phyloP scores from a whole-genome alignment of 192 early-diverging fungal genomes.

The Podila horticola region DNA sequence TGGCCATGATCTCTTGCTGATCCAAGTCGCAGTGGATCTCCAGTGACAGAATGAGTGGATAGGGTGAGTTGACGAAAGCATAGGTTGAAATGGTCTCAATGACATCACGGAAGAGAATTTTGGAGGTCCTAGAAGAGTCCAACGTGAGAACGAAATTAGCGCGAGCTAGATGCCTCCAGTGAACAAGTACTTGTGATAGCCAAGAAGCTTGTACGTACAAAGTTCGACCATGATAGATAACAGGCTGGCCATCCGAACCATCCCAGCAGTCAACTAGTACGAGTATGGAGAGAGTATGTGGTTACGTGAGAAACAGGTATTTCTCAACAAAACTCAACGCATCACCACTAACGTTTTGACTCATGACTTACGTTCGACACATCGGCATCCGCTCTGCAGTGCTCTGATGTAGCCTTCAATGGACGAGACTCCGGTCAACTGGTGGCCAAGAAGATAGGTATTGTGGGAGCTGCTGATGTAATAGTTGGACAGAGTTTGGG shows the following conservation, averaged over 20 bases:
- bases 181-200: background rate
- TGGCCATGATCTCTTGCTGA: slow-evolving; percentile 83
- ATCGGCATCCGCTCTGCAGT: slow-evolving; percentile 86
- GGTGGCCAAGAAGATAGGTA: slow-evolving; percentile 89
- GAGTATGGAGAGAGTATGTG: slow-evolving; percentile 12
- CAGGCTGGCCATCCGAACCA: slow-evolving; percentile 77
- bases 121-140: slow-evolving; percentile 62
- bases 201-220: slow-evolving; percentile 56
- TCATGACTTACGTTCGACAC: slow-evolving; percentile 75
- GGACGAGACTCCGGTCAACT: slow-evolving; percentile 79
- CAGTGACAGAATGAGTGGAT: slow-evolving; percentile 86
- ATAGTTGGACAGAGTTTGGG: slow-evolving; percentile 78
- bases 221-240: slow-evolving; percentile 88
- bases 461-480: slow-evolving; percentile 92
- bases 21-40: slow-evolving; percentile 83
- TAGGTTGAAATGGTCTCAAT: slow-evolving; percentile 86
- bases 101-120: slow-evolving; percentile 85
- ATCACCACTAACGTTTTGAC: too few relatives aligned
- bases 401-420: slow-evolving; percentile 91
- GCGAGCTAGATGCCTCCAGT: background rate
- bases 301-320: background rate
- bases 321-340: too few relatives aligned
- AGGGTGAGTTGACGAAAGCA: slow-evolving; percentile 84
- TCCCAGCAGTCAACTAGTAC: slow-evolving; percentile 90
- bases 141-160: background rate